Evolutionary conservation across 176 grass and related monocot species (phyloP), one percentile per base, ranked within the genome.

Genomic region (Coix lacrymajobi): DNA sequence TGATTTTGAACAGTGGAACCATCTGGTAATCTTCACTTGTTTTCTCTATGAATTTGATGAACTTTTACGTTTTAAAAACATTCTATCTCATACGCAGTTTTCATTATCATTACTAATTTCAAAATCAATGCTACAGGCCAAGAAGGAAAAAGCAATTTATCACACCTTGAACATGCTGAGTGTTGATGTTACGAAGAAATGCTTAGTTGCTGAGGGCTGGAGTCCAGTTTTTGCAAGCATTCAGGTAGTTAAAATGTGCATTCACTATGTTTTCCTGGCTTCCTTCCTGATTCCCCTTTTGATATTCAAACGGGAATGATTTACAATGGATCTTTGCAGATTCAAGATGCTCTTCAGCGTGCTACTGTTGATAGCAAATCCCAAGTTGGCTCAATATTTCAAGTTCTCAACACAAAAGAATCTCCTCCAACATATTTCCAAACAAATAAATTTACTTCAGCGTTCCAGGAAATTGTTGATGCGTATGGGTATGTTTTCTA

Each of bases 391-490:
- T 95, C 91, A 10, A 98, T 98, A 72, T 95, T 98, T 63, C 92
- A 98, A 82, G 85, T 95, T 85, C 92, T 98, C 40, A 78, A 95
- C 79, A 95, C 96, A 62, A 91, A 89, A 85, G 96, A 98, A 83
- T 88, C 87, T 28, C 96, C 96, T 63, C 96, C 96, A 45, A 98
- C 92, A 62, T 98, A 95, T 88, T 98, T 95, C 73, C 84, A 29
- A 54, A 98, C 96, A 79, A 98, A 98, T 76, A 93, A 93, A 81
- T 95, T 98, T 68, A 95, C 92, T 46, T 69, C 66, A 63, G 88
- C 91, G 38, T 98, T 98, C 86, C 96, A 98, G 86, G 96, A 98
- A 93, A 98, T 98, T 82, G 96, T 98, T 56, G 96, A 98, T 93
- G 96, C 96, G 20, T 98, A 98, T 87, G 96, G 96, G 96, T 98